Evolutionary conservation across 257 asterid species (phyloP).

Genomic region (Plectranthus barbatus): DNA sequence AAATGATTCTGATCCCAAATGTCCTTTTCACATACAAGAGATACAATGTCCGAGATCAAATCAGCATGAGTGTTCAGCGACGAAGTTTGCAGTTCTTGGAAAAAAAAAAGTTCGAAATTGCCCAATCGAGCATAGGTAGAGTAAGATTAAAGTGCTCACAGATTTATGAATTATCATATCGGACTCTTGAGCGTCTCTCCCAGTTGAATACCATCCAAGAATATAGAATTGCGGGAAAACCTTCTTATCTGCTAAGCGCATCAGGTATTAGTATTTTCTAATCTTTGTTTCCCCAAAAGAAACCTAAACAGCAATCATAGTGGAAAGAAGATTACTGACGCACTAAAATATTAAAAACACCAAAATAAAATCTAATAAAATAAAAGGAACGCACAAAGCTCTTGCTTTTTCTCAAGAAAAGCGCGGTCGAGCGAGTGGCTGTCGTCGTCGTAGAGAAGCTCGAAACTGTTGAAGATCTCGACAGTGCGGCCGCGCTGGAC

Average conservation of each 20-base stretch:
- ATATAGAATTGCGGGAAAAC: constrained; percentile 84
- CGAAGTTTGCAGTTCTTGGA: background rate
- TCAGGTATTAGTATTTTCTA: background rate
- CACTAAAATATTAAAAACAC: background rate
- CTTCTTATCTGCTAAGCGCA: constrained; percentile 69
- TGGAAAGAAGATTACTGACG: background rate
- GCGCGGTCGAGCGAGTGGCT: constrained; percentile 77
- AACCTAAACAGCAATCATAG: background rate
- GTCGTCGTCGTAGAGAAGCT: constrained; percentile 63
- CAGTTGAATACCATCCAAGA: constrained; percentile 96
- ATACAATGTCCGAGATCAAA: background rate
- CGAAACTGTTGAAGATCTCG: constrained; percentile 96
- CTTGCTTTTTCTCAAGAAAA: constrained; percentile 90
- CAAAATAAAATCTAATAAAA: background rate
- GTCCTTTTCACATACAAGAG: background rate
- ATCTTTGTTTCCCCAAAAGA: background rate
- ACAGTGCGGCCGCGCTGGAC: constrained; percentile 92
- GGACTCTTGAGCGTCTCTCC: constrained; percentile 82
- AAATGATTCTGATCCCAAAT: background rate
- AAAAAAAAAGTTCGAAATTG: background rate
- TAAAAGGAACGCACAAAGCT: constrained; percentile 55
- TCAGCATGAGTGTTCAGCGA: background rate
- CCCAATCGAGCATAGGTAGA: background rate
- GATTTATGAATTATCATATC: constrained; percentile 95
- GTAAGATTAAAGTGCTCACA: constrained; percentile 37